These are phyloP conservation scores for Leccinellum albellum DNA, from an alignment of 768 basidiomycete species.

Conservation along the genomic window DNA sequence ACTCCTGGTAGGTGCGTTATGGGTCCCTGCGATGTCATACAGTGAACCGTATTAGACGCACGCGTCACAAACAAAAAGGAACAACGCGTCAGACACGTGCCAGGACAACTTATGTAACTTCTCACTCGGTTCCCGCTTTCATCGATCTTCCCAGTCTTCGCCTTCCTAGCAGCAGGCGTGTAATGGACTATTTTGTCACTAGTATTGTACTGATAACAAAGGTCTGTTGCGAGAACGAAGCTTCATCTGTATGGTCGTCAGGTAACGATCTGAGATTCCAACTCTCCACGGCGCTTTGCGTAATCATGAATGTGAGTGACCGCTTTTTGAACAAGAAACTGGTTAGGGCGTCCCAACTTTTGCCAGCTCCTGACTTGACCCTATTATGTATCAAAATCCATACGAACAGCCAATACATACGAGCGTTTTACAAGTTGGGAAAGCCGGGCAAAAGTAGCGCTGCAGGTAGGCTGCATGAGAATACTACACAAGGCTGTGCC, in stretches of 20 bases:
- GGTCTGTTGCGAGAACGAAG: neutral
- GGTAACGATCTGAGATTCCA: neutral
- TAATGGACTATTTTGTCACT: neutral
- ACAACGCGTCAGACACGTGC: slow-evolving; percentile 18
- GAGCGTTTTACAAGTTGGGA: neutral
- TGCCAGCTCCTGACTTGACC: no score
- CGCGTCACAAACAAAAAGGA: slow-evolving; percentile 1
- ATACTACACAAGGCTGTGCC: neutral
- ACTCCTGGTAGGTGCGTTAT: neutral
- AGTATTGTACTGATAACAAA: neutral
- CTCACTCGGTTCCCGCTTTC: no score
- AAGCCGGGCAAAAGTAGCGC: neutral
- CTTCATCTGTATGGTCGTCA: neutral
- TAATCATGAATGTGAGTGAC: neutral
- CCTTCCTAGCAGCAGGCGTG: no score
- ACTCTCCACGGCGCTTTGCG: no score
- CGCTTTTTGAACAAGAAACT: neutral
- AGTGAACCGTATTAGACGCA: neutral
- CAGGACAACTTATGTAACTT: neutral
- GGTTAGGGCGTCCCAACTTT: neutral
- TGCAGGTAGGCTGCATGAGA: neutral
- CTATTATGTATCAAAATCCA: no score
- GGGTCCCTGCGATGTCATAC: neutral
- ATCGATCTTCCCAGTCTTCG: neutral
- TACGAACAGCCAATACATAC: neutral